phyloP scores from a whole-genome alignment of 2,329 filamentous ascomycete genomes.

The Cytospora paraplurivora region DNA sequence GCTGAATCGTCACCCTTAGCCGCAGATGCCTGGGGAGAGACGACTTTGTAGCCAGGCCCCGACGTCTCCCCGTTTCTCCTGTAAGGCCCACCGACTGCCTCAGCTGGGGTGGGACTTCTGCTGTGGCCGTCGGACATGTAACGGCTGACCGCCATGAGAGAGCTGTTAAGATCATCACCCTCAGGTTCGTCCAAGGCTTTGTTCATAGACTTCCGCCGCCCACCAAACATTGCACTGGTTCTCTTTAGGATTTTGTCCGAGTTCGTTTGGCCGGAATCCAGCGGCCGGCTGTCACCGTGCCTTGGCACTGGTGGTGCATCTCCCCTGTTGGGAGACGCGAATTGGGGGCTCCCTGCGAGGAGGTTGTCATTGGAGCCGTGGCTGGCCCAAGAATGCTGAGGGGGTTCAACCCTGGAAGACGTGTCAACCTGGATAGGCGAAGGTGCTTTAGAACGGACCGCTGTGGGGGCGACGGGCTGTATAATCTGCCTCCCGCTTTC shows the following conservation, averaged over 20 bases:
- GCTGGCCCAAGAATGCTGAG: conserved; percentile 54
- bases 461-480: conserved; percentile 49
- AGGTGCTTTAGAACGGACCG: conserved; percentile 48
- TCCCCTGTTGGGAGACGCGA: conserved; percentile 42
- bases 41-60: conserved; percentile 33
- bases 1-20: conserved; percentile 38
- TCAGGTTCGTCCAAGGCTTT: conserved; percentile 34
- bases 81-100: conserved; percentile 37
- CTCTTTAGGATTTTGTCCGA: conserved; percentile 40
- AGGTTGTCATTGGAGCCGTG: conserved; percentile 54
- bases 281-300: conserved; percentile 34
- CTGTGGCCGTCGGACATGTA: conserved; percentile 42
- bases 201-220: conserved; percentile 34
- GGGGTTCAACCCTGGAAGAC: conserved; percentile 47
- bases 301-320: conserved; percentile 43
- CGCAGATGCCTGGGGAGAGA: conserved; percentile 38
- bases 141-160: conserved; percentile 50
- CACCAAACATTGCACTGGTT: conserved; percentile 35
- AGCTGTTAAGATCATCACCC: conserved; percentile 55
- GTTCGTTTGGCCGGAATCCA: conserved; percentile 26
- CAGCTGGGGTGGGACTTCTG: conserved; percentile 32
- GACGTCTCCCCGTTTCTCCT: conserved; percentile 45
- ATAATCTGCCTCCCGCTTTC: conserved; percentile 41
- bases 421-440: conserved; percentile 52
- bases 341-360: conserved; percentile 42